Conservation (phyloP, 306 rosid species). For the Fagus crenata region DNA sequence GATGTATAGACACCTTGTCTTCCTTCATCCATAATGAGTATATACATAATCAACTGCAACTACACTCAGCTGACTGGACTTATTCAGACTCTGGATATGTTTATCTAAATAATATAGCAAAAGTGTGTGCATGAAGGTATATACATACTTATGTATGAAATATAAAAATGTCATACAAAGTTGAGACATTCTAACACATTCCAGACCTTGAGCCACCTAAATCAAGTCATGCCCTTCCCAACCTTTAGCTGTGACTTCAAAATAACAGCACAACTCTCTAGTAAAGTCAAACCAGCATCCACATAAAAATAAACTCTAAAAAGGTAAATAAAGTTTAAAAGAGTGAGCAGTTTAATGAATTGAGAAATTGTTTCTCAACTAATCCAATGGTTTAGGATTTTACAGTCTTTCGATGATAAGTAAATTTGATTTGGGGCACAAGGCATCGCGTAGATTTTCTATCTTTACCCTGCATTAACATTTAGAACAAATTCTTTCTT, state of each 20-base stretch:
- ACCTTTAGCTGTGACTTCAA: neutral
- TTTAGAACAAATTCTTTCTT: conserved; percentile 15
- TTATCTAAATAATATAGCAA: neutral
- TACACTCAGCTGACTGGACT: neutral
- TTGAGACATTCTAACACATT: neutral
- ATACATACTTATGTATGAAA: neutral
- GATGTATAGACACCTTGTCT: neutral
- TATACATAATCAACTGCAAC: neutral
- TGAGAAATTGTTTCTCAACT: neutral
- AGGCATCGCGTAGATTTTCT: neutral
- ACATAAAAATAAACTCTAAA: neutral
- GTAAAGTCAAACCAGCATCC: neutral
- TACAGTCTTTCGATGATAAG: neutral
- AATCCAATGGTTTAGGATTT: neutral
- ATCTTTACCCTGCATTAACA: neutral
- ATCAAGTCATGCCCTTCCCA: neutral
- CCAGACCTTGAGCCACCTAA: neutral
- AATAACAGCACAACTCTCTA: too few relatives aligned
- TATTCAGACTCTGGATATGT: neutral
- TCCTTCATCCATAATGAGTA: neutral
- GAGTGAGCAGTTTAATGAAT: neutral
- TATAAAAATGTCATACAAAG: neutral
- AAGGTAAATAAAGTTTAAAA: neutral
- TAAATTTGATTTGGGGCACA: neutral
- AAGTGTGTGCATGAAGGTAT: neutral